Evolutionary conservation across 257 asterid genomes (phyloP).

Genomic region (Salvia miltiorrhiza): DNA sequence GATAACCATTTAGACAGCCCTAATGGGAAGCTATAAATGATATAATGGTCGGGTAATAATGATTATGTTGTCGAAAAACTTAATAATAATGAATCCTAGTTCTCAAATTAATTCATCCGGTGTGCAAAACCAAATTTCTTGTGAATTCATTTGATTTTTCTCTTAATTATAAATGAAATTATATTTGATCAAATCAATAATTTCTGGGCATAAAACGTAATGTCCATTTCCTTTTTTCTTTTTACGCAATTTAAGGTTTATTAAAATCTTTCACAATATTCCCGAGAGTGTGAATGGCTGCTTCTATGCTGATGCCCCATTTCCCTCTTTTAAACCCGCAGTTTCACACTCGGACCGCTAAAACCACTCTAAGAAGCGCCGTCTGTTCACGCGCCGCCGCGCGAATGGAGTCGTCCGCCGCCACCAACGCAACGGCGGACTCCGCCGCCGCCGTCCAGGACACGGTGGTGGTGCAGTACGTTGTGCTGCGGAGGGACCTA

Average conservation of each 20-base stretch:
- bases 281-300: conserved; percentile 25
- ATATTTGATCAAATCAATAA: no score
- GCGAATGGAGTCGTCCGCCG: conserved; percentile 47
- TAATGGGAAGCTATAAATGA: no score
- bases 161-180: no score
- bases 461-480: conserved; percentile 74
- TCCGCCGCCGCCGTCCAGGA: conserved; percentile 30
- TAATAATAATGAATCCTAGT: no score
- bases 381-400: conserved; percentile 13
- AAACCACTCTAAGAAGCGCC: conserved; percentile 14
- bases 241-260: background rate
- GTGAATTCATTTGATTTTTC: no score
- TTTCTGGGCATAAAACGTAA: no score
- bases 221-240: no score
- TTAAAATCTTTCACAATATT: background rate
- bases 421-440: conserved; percentile 23
- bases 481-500: conserved; percentile 84
- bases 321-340: conserved; percentile 24
- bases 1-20: no score
- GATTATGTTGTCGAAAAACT: no score
- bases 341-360: conserved; percentile 12
- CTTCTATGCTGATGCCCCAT: conserved; percentile 26
- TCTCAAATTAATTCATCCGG: no score
- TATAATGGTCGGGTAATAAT: no score
- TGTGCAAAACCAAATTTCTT: no score